Evolutionary conservation across 441 rosid genomes (phyloP).

Genomic region (Jatropha multifida): DNA sequence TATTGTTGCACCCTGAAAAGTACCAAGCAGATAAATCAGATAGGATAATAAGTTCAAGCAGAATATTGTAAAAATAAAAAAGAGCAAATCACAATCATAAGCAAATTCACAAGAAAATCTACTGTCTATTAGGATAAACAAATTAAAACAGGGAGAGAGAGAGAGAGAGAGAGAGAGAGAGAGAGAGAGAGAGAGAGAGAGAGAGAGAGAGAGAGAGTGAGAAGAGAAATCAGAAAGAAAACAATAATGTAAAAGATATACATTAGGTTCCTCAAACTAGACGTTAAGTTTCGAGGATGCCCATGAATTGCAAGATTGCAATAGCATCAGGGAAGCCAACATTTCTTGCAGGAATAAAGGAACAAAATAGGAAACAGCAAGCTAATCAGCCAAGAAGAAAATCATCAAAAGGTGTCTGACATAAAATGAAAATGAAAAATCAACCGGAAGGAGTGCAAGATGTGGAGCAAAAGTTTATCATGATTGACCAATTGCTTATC

Average conservation of each 20-base stretch:
- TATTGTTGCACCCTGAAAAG: constrained; percentile 70
- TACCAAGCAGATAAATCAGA: neutral
- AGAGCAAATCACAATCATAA: neutral
- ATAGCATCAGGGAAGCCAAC: neutral
- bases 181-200: no score
- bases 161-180: no score
- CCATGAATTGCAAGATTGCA: neutral
- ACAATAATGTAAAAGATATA: neutral
- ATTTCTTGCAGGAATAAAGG: neutral
- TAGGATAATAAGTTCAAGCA: neutral
- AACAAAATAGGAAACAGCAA: neutral
- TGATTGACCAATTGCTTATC: neutral
- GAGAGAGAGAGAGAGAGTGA: neutral
- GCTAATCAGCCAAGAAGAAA: neutral
- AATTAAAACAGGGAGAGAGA: neutral
- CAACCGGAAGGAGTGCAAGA: neutral
- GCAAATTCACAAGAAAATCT: neutral
- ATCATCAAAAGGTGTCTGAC: neutral
- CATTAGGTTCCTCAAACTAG: neutral
- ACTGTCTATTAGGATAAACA: neutral
- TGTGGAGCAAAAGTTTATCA: neutral
- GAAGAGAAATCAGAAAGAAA: neutral
- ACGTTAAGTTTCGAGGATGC: neutral
- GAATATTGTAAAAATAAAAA: neutral
- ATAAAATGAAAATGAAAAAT: neutral